phyloP scores from a whole-genome alignment of 2,329 filamentous ascomycete genomes.

The Amesomyces nigricolor region DNA sequence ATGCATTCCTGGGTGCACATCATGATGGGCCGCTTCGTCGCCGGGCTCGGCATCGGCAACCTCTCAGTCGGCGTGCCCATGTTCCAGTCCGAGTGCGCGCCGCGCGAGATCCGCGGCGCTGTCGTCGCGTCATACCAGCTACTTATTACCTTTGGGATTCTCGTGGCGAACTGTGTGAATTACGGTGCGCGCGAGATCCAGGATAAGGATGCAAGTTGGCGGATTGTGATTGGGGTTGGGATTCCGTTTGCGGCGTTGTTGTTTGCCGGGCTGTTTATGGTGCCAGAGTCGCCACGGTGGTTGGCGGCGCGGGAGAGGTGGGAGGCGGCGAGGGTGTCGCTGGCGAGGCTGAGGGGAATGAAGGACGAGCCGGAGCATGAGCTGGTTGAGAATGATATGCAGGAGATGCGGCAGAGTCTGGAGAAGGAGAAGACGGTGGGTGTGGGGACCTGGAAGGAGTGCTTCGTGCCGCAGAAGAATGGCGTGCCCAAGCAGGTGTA shows the following conservation, averaged over 20 bases:
- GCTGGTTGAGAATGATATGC: constrained; percentile 47
- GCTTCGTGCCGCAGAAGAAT: constrained; percentile 48
- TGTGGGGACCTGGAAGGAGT: constrained; percentile 50
- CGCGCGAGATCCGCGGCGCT: constrained; percentile 56
- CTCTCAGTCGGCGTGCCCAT: constrained; percentile 61
- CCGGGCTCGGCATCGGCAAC: constrained; percentile 62
- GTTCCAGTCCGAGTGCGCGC: constrained; percentile 60
- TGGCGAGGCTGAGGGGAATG: constrained; percentile 49
- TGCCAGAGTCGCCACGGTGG: constrained; percentile 55
- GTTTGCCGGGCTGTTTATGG: constrained; percentile 45
- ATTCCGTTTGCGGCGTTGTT: constrained; percentile 49
- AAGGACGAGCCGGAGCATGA: constrained; percentile 41
- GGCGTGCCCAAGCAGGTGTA: constrained; percentile 49
- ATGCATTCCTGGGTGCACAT: constrained; percentile 57
- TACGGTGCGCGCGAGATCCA: constrained; percentile 43
- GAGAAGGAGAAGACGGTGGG: constrained; percentile 41
- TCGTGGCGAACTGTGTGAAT: constrained; percentile 50
- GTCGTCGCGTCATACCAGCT: constrained; percentile 68
- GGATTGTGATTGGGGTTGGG: constrained; percentile 54
- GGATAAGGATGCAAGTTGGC: constrained; percentile 47
- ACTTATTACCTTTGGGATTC: constrained; percentile 67
- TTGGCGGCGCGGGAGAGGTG: constrained; percentile 43
- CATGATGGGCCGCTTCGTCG: constrained; percentile 59
- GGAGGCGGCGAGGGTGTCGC: constrained; percentile 44
- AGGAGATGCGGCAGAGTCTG: constrained; percentile 46